Evolutionary conservation across 257 asterid species (phyloP), one percentile per base, ranked within the genome.

Genomic region (Solanum bulbocastanum): DNA sequence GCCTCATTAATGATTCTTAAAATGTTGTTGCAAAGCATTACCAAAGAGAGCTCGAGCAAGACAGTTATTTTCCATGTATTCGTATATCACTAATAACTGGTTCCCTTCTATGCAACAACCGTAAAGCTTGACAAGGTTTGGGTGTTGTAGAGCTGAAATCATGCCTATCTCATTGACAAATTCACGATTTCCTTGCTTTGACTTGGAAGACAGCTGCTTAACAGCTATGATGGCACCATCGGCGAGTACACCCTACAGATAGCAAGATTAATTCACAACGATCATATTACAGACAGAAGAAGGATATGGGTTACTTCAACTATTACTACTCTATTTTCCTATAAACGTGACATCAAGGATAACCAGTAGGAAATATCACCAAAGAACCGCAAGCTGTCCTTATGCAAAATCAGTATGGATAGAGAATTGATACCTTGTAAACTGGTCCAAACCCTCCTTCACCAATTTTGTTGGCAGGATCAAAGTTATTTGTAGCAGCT

Each of bases 71-170:
- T 92, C 93, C 89, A 92, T 83, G 91, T 92, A 92, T 88, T 92
- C 93, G 13, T 92, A 92, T 66, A 92, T 86, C 20, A 92, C 87
- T 87, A 92, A 88, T 44, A 92, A 87, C 79, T 92, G 93, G 88
- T 91, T 91, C 87, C 92, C 93, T 90, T 91, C 93, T 86, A 91
- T 89, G 83, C 93, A 91, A 88, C 93, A 91, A 30, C 93, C 93
- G 33, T 88, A 87, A 87, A 91, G 93, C 88, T 37, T 91, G 86
- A 91, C 93, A 76, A 91, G 93, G 88, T 91, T 88, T 56, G 92
- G 91, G 86, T 92, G 93, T 74, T 92, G 93, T 49, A 92, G 87
- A 69, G 93, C 93, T 83, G 93, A 89, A 86, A 91, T 91, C 93
- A 91, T 91, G 71, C 93, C 93, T 35, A 91, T 91, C 90, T 91